phyloP scores from a whole-genome alignment of 2,329 filamentous ascomycete genomes.

The Dendrostoma leiphaemia region DNA sequence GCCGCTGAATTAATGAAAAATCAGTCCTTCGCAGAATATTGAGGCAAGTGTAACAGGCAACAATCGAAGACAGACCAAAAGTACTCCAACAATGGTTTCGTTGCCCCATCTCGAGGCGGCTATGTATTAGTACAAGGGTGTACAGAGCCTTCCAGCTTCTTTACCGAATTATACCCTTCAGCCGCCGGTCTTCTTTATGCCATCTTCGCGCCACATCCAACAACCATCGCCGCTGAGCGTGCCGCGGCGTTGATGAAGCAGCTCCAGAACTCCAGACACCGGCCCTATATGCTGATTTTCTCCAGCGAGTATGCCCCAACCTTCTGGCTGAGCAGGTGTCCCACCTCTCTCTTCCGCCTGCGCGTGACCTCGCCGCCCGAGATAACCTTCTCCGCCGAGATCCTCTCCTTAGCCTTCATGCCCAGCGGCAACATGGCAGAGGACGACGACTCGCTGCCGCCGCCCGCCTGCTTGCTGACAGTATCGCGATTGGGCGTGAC shows the following conservation, averaged over 20 bases:
- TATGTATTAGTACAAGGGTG: neutral
- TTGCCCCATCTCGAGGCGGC: neutral
- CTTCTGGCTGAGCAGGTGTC: constrained; percentile 73
- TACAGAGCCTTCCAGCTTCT: neutral
- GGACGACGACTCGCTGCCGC: constrained; percentile 39
- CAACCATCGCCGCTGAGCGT: neutral
- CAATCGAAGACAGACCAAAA: no score
- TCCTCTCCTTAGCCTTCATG: constrained; percentile 56
- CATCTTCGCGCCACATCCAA: neutral
- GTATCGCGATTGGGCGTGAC: constrained; percentile 15
- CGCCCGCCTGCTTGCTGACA: constrained; percentile 4
- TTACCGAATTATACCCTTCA: neutral
- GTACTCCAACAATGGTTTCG: neutral
- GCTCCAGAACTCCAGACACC: constrained; percentile 4
- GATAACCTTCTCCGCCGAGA: constrained; percentile 58
- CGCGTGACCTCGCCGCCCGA: constrained; percentile 68
- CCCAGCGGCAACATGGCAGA: constrained; percentile 67
- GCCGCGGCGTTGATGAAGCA: constrained; percentile 9
- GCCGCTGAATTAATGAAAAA: no score
- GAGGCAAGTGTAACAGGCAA: no score
- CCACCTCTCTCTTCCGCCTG: constrained; percentile 71
- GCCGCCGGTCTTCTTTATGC: neutral
- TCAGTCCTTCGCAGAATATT: no score
- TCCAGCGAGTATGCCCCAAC: constrained; percentile 83
- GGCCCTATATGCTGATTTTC: constrained; percentile 62